Evolutionary conservation across 768 basidiomycete species (phyloP).

Genomic region (Lyophyllum shimeji): DNA sequence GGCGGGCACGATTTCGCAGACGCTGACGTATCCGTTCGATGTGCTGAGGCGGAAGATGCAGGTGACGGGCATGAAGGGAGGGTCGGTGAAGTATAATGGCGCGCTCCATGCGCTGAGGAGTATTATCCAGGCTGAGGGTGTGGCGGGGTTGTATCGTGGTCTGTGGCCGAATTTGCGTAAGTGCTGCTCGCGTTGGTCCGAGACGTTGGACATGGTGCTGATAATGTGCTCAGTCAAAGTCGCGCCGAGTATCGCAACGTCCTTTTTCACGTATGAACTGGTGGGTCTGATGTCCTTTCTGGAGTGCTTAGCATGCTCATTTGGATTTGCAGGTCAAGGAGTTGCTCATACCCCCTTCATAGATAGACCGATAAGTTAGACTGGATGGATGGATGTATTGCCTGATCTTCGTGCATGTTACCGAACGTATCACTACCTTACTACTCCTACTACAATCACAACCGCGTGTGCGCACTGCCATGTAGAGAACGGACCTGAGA

Average conservation of each 20-base stretch:
- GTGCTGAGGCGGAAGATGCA: conserved; percentile 96
- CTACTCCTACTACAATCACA: background rate
- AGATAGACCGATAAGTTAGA: conserved; percentile 11
- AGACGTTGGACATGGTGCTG: conserved; percentile 2
- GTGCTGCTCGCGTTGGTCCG: conserved; percentile 27
- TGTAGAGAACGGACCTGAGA: background rate
- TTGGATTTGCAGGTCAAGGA: conserved; percentile 28
- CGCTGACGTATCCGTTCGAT: conserved; percentile 94
- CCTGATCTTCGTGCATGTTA: background rate
- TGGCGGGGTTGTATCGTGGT: conserved; percentile 78
- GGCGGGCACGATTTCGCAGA: conserved; percentile 86
- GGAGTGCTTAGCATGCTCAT: background rate
- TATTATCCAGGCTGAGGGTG: conserved; percentile 73
- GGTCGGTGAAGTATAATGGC: conserved; percentile 69
- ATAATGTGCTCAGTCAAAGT: conserved; percentile 65
- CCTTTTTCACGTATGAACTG: conserved; percentile 82
- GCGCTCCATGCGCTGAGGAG: conserved; percentile 75
- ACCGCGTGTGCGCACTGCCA: background rate
- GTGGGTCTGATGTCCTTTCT: conserved; percentile 24
- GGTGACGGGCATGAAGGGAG: conserved; percentile 74
- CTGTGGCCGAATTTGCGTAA: conserved; percentile 87
- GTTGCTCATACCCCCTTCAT: conserved; percentile 29
- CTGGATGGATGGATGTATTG: conserved; percentile 11
- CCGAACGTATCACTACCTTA: conserved; percentile 3
- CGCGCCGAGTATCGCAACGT: conserved; percentile 87